These are phyloP conservation scores for Raddia distichophylla DNA, from an alignment of 176 grass and related monocot species.

Conservation along the genomic window DNA sequence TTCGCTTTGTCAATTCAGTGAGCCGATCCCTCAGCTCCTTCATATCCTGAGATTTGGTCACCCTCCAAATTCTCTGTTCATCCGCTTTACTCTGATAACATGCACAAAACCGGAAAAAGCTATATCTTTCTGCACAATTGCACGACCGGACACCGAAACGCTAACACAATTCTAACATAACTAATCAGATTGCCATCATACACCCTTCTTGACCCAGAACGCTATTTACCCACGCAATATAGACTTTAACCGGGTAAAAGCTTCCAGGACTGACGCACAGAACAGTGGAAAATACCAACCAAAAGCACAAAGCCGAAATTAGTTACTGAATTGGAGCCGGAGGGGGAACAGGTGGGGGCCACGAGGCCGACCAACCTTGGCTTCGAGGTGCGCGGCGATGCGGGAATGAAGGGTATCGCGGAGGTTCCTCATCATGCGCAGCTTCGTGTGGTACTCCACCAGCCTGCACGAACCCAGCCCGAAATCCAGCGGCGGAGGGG, in stretches of 20 bases:
- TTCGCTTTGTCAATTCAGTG: constrained; percentile 55
- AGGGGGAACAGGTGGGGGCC: background rate
- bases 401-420: constrained; percentile 67
- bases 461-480: constrained; percentile 50
- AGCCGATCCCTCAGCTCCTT: constrained; percentile 70
- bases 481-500: background rate
- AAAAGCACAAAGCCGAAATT: background rate
- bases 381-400: constrained; percentile 51
- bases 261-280: background rate
- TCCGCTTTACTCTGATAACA: constrained; percentile 64
- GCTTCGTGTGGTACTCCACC: constrained; percentile 53
- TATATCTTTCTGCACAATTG: constrained; percentile 20
- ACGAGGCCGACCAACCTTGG: constrained; percentile 64
- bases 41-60: constrained; percentile 64
- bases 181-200: background rate
- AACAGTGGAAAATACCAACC: background rate
- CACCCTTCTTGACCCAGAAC: background rate
- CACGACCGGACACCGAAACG: constrained; percentile 30
- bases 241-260: background rate
- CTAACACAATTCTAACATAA: background rate
- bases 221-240: background rate
- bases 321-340: background rate
- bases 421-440: constrained; percentile 59
- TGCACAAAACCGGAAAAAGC: background rate
- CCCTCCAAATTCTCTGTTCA: constrained; percentile 77